phyloP scores from a whole-genome alignment of 2,329 filamentous ascomycete genomes.

The Talaromyces sp. region DNA sequence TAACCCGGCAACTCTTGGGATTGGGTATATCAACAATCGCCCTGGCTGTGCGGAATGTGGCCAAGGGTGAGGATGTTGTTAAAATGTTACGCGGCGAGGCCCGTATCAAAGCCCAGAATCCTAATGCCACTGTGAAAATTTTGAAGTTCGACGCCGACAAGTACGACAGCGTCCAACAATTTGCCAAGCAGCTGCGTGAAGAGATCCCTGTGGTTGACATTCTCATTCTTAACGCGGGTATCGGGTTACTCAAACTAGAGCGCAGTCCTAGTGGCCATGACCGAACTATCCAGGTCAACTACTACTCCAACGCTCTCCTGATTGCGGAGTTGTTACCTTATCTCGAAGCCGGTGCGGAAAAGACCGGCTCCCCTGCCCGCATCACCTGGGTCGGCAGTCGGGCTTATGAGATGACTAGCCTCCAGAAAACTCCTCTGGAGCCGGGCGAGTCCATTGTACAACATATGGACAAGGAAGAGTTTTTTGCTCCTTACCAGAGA shows the following conservation, averaged over 20 bases:
- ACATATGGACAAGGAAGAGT: conserved; percentile 12
- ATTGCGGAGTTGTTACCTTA: conserved; percentile 22
- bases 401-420: conserved; percentile 4
- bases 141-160: conserved; percentile 16
- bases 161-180: conserved; percentile 15
- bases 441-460: conserved; percentile 4
- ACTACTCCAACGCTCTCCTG: conserved; percentile 21
- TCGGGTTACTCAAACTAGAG: conserved; percentile 13
- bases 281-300: conserved; percentile 31
- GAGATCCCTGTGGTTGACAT: conserved; percentile 17
- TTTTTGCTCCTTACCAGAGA: conserved; percentile 1
- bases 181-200: conserved; percentile 13
- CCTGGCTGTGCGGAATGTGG: conserved; percentile 18
- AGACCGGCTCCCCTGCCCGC: conserved; percentile 9
- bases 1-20: conserved; percentile 17
- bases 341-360: conserved; percentile 16
- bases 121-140: conserved; percentile 11
- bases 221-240: conserved; percentile 21
- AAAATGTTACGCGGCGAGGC: not conserved
- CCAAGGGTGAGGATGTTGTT: conserved; percentile 15
- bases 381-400: conserved; percentile 20
- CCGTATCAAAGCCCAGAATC: conserved; percentile 6
- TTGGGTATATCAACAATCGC: conserved; percentile 17
- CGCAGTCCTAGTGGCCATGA: conserved; percentile 29
- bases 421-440: conserved; percentile 7